Evolutionary conservation across 176 grass and related monocot species (phyloP).

Genomic region (Carex cristatella): DNA sequence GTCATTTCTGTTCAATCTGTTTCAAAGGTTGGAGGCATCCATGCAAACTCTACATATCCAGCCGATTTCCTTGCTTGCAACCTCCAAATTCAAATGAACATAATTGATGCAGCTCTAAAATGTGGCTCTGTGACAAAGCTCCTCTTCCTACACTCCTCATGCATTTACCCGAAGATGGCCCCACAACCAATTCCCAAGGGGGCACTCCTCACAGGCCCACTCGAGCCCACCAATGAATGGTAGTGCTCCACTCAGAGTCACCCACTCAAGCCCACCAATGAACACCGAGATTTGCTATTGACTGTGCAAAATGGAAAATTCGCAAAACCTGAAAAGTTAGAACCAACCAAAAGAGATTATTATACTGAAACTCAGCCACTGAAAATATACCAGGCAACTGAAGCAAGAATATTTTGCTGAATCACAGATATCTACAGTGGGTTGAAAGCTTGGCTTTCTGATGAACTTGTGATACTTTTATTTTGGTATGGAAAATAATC

Average conservation of each 20-base stretch:
- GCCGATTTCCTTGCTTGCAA: slow-evolving; percentile 40
- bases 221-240: slow-evolving; percentile 53
- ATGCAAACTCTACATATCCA: slow-evolving; percentile 42
- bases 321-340: not conserved
- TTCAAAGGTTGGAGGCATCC: slow-evolving; percentile 35
- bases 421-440: not conserved
- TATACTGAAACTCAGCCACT: not conserved
- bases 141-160: slow-evolving; percentile 43
- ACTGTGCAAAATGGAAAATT: not conserved
- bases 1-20: not conserved
- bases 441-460: not conserved
- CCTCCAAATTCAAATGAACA: slow-evolving; percentile 48
- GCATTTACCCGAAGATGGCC: slow-evolving; percentile 44
- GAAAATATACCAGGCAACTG: not conserved
- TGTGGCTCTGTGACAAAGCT: slow-evolving; percentile 38
- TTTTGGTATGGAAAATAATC: not conserved
- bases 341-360: not conserved
- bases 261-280: slow-evolving; percentile 31
- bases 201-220: slow-evolving; percentile 40
- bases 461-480: not conserved
- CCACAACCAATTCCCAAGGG: slow-evolving; percentile 40
- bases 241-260: slow-evolving; percentile 14
- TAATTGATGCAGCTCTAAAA: slow-evolving; percentile 38
- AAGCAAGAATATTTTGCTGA: not conserved
- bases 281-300: not conserved